These are phyloP conservation scores for Rhodotorula glutinis DNA, from an alignment of 1,284 basidiomycete genomes.

Conservation along the genomic window DNA sequence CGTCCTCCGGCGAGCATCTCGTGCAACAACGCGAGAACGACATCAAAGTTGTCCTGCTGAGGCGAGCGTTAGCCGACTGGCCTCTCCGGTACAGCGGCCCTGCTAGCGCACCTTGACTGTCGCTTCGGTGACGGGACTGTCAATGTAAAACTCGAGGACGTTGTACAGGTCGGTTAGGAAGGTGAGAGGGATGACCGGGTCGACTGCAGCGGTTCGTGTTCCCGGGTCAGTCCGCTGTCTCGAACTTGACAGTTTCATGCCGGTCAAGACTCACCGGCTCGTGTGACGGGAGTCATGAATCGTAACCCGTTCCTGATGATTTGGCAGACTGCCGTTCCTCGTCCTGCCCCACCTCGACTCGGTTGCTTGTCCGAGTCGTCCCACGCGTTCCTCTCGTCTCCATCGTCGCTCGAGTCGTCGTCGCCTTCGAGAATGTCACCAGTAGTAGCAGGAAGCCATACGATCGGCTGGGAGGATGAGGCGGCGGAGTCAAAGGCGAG, in stretches of 20 bases:
- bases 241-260: neutral
- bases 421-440: neutral
- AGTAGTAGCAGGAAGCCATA: slow-evolving; percentile 11
- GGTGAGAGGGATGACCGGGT: slow-evolving; percentile 35
- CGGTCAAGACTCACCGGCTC: slow-evolving; percentile 16
- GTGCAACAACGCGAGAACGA: slow-evolving; percentile 35
- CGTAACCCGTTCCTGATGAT: slow-evolving; percentile 22
- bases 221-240: no score
- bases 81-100: no score
- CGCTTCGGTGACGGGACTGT: slow-evolving; percentile 32
- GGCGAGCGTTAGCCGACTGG: neutral
- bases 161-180: slow-evolving; percentile 35
- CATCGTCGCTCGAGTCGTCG: neutral
- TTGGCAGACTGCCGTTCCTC: slow-evolving; percentile 28
- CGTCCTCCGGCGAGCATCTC: slow-evolving; percentile 36
- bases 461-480: slow-evolving; percentile 1
- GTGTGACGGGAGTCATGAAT: slow-evolving; percentile 27
- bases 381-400: slow-evolving; percentile 3
- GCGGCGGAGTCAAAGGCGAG: slow-evolving; percentile 36
- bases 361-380: neutral
- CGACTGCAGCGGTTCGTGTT: slow-evolving; percentile 20
- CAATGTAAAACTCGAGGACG: slow-evolving; percentile 33
- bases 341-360: neutral
- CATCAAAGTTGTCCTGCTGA: slow-evolving; percentile 38
- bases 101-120: slow-evolving; percentile 27